phyloP scores from a whole-genome alignment of 257 asterid species.

The Echium plantagineum region DNA sequence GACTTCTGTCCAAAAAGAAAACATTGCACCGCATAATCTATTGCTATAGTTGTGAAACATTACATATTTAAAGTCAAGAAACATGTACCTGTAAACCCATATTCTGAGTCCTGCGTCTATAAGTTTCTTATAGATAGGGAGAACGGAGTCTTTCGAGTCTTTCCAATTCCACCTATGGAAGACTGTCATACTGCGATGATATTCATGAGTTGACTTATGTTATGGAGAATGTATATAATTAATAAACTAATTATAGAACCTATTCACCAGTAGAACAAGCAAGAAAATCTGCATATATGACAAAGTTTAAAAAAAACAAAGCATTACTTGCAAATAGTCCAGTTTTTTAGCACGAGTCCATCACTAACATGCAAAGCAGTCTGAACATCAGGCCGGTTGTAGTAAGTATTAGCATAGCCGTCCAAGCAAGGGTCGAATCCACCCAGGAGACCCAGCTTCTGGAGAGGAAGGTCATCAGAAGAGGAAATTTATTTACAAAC shows the following conservation, averaged over 20 bases:
- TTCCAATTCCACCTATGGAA: slow-evolving; percentile 54
- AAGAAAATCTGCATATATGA: neutral
- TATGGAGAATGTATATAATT: neutral
- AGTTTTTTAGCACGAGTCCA: slow-evolving; percentile 40
- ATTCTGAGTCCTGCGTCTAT: slow-evolving; percentile 60
- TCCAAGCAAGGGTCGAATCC: slow-evolving; percentile 92
- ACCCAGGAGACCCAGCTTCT: slow-evolving; percentile 74
- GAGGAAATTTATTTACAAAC: neutral
- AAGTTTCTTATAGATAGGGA: slow-evolving; percentile 78
- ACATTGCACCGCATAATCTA: too few species aligned
- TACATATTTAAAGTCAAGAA: neutral
- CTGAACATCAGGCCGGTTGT: slow-evolving; percentile 66
- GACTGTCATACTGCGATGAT: slow-evolving; percentile 51
- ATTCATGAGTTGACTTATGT: neutral
- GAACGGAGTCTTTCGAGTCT: slow-evolving; percentile 46
- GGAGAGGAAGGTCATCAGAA: slow-evolving; percentile 9
- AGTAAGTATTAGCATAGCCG: slow-evolving; percentile 53
- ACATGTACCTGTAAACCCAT: slow-evolving; percentile 72
- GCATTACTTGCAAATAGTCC: slow-evolving; percentile 87
- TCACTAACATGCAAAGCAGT: slow-evolving; percentile 66
- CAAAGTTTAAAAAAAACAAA: neutral
- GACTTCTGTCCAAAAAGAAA: too few species aligned
- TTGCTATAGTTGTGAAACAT: neutral
- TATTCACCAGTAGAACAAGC: too few species aligned
- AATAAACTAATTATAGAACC: neutral